These are phyloP conservation scores for Durotheca rogersii DNA, from an alignment of 495 filamentous ascomycete genomes.

Conservation along the genomic window DNA sequence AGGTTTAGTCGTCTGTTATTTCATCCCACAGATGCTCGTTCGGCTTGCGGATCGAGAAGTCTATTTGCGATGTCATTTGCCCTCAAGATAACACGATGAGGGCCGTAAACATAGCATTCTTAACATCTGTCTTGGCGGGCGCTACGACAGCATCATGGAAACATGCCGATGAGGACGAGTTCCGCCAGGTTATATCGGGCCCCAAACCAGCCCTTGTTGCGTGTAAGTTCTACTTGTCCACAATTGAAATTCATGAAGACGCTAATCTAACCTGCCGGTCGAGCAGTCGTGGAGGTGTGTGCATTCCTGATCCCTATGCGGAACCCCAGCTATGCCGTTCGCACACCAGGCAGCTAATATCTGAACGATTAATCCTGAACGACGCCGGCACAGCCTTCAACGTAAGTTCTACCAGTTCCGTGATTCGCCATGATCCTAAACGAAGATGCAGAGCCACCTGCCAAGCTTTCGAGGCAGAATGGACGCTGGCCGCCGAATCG, in stretches of 20 bases:
- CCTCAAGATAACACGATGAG: constrained; percentile 23
- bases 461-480: constrained; percentile 43
- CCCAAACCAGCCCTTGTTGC: constrained; percentile 45
- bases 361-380: not conserved
- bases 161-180: constrained; percentile 35
- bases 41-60: constrained; percentile 1
- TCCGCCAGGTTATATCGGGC: constrained; percentile 30
- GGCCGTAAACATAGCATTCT: constrained; percentile 11
- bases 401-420: constrained; percentile 22
- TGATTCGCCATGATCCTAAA: not conserved
- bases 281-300: constrained; percentile 25
- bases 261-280: not conserved
- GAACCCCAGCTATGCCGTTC: too few relatives aligned
- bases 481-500: constrained; percentile 33
- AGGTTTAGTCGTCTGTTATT: constrained; percentile 22
- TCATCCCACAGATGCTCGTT: constrained; percentile 17
- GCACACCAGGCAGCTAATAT: not conserved
- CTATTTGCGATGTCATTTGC: not conserved
- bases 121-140: constrained; percentile 13
- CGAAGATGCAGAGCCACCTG: constrained; percentile 41
- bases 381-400: constrained; percentile 28
- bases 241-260: not conserved
- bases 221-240: constrained; percentile 39
- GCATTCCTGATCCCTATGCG: not conserved
- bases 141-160: constrained; percentile 38